Base-by-base conservation (phyloP, 2,329 filamentous ascomycete genomes). In the Decorospora gaudefroyi region DNA sequence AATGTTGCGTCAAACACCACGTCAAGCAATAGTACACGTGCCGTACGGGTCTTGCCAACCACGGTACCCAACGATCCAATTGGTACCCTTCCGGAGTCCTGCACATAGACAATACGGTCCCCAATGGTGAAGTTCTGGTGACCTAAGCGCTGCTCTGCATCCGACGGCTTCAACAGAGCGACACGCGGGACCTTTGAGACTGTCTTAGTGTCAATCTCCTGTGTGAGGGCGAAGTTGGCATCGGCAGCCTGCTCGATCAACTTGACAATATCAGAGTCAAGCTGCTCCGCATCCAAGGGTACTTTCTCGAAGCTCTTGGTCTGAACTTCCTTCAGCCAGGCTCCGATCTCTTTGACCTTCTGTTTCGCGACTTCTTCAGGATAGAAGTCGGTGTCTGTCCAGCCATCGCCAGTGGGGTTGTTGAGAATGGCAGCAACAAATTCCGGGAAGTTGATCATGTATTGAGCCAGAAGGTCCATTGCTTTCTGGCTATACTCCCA, bases 401-500 rank as follows among this genome's bases (percentile, higher is more conserved):
- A 88, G 48, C 92, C 87, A 63, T 90, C 92, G 25, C 86, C 88
- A 46, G 90, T 87, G 1, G 92, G 90, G 55, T 96, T 92, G 49
- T 79, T 79, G 68, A 91, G 86, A 52, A 99, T 89, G 3, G 85
- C 89, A 6, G 87, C 90, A 64, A 99, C 92, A 71, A 99, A 97
- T 46, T 96, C 90, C 0, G 93, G 93, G 71, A 99, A 99, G 11
- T 84, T 85, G 46, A 86, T 85, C 87, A 97, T 96, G 70, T 97
- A 99, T 56, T 90, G 81, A 28, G 84, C 81, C 39, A 99, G 82
- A 40, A 99, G 74, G 31, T 86, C 79, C 44, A 96, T 79, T 1
- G 93, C 91, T 57, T 88, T 86, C 35, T 83, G 80, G 62, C 91
- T 96, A 69, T 96, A 99, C 70, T 99, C 93, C 95, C 95, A 99